These are phyloP conservation scores for Arthrobotrys pseudoclavata DNA, from an alignment of 2,329 filamentous ascomycete species.

Conservation along the genomic window DNA sequence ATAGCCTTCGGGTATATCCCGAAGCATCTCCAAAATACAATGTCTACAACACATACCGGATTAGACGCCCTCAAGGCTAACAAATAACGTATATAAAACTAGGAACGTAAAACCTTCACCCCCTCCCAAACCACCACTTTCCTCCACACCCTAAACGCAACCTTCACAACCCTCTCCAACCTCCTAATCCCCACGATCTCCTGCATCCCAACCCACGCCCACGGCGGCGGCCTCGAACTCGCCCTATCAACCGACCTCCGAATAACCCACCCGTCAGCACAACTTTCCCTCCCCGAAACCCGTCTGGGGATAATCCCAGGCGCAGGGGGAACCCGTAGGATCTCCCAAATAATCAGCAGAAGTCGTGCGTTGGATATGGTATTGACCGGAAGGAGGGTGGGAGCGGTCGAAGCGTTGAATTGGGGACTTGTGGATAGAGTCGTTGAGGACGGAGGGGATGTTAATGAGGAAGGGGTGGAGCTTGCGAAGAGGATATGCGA, in stretches of 20 bases:
- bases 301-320: constrained; percentile 93
- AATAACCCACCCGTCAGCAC: constrained; percentile 82
- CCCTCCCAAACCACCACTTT: constrained; percentile 79
- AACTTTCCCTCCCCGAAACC: constrained; percentile 89
- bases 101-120: constrained; percentile 61
- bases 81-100: neutral
- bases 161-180: constrained; percentile 78
- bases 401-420: constrained; percentile 88
- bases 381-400: constrained; percentile 87
- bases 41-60: constrained; percentile 8
- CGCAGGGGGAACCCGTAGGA: constrained; percentile 89
- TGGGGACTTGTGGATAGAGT: constrained; percentile 90
- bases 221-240: constrained; percentile 94
- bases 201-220: constrained; percentile 84
- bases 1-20: neutral
- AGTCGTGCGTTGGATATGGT: constrained; percentile 89
- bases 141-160: constrained; percentile 80
- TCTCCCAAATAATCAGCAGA: constrained; percentile 84
- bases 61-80: neutral
- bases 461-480: constrained; percentile 74
- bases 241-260: constrained; percentile 90
- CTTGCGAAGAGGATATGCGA: constrained; percentile 89
- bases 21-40: constrained; percentile 2
- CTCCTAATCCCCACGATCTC: constrained; percentile 92
- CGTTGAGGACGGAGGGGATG: constrained; percentile 71